Conservation (phyloP, 306 rosid species). For the Begonia loranthoides region DNA sequence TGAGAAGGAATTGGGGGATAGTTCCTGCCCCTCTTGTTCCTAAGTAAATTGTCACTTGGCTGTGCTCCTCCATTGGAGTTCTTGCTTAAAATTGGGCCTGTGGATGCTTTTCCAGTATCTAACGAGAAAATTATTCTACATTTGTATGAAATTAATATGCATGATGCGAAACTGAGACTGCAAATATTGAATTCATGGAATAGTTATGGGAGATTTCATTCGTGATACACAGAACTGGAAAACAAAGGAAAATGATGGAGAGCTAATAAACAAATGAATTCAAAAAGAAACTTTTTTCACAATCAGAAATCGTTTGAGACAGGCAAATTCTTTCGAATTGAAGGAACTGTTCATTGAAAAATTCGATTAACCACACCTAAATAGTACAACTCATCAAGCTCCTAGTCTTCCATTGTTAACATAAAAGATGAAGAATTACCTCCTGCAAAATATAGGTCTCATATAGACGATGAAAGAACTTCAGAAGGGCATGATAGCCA, state of each 20-base stretch:
- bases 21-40: slow-evolving; percentile 47
- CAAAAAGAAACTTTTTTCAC: background rate
- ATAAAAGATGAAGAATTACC: background rate
- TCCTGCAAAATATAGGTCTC: background rate
- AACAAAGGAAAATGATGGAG: background rate
- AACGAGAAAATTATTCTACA: too few relatives aligned
- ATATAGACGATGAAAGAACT: background rate
- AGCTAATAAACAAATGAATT: background rate
- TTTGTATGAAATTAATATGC: too few relatives aligned
- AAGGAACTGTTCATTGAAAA: background rate
- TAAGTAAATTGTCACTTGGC: slow-evolving; percentile 12
- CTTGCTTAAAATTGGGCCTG: background rate
- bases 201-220: background rate
- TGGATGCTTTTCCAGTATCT: too few relatives aligned
- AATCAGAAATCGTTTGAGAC: too few relatives aligned
- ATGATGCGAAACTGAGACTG: background rate
- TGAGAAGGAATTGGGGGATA: slow-evolving; percentile 65
- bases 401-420: background rate
- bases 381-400: background rate
- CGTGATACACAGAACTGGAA: background rate
- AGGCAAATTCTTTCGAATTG: background rate
- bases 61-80: background rate
- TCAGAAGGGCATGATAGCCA: background rate
- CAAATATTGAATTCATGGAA: background rate
- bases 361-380: background rate